phyloP scores from a whole-genome alignment of 257 asterid species.

The Gentiana macrophylla region DNA sequence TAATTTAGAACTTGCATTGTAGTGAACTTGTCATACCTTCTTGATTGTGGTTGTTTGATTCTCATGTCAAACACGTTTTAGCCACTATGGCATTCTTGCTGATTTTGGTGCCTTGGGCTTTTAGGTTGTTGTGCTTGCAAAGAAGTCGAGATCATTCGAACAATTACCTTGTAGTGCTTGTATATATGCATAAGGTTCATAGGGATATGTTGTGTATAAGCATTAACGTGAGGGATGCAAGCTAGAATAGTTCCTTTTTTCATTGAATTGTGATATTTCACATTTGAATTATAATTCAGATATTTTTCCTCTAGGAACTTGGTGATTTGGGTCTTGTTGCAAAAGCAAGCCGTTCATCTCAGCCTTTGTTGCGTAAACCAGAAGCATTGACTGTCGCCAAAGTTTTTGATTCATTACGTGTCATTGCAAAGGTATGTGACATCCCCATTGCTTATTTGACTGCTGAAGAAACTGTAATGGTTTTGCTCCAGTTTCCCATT shows the following conservation, averaged over 20 bases:
- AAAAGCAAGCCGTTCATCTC: constrained; percentile 84
- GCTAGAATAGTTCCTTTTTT: neutral
- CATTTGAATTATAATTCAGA: neutral
- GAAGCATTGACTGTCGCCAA: constrained; percentile 66
- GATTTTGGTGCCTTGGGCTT: neutral
- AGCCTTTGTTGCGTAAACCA: constrained; percentile 81
- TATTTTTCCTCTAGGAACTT: constrained; percentile 44
- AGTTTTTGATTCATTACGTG: constrained; percentile 71
- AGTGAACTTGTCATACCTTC: neutral
- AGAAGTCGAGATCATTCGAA: too few species aligned
- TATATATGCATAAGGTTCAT: too few species aligned
- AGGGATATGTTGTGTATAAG: too few species aligned
- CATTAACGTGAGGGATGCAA: too few species aligned
- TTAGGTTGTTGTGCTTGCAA: neutral
- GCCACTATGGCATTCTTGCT: neutral
- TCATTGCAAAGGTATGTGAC: constrained; percentile 65
- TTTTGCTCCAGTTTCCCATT: too few species aligned
- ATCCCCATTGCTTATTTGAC: too few species aligned
- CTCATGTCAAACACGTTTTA: too few species aligned
- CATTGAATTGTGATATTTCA: neutral
- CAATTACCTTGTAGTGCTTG: too few species aligned
- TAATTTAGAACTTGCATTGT: neutral
- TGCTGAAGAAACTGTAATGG: too few species aligned
- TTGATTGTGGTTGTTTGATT: too few species aligned
- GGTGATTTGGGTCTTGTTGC: constrained; percentile 97